phyloP scores from a whole-genome alignment of 2,329 filamentous ascomycete species.

The Calcarisporium arbuscula region DNA sequence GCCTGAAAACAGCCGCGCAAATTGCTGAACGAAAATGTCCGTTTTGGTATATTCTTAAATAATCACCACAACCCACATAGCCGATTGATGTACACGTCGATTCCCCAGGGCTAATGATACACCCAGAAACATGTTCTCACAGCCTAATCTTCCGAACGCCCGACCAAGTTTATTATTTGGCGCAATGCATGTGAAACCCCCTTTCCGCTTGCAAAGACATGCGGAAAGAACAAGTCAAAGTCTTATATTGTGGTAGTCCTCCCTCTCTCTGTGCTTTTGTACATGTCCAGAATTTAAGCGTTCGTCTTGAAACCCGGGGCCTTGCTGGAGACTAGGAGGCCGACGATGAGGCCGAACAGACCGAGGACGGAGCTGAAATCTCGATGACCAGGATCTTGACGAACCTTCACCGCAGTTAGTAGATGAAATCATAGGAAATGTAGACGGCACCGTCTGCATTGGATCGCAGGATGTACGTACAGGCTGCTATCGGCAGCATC shows the following conservation, averaged over 20 bases:
- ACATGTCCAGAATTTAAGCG: too few relatives aligned
- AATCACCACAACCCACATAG: conserved; percentile 19
- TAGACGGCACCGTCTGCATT: too few relatives aligned
- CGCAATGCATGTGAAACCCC: conserved; percentile 30
- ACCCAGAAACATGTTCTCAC: conserved; percentile 24
- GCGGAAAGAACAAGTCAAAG: too few relatives aligned
- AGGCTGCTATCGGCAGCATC: conserved; percentile 89
- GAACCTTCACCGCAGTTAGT: conserved; percentile 54
- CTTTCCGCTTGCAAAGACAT: too few relatives aligned
- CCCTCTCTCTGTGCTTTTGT: too few relatives aligned
- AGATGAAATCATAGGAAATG: too few relatives aligned
- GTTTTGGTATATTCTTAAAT: conserved; percentile 17
- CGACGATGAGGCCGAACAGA: conserved; percentile 92
- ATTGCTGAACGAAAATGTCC: too few relatives aligned
- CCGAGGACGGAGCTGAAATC: conserved; percentile 98
- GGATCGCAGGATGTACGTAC: conserved; percentile 49
- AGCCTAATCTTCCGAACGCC: conserved; percentile 34
- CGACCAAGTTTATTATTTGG: conserved; percentile 30
- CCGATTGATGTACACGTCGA: conserved; percentile 27
- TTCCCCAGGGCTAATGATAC: conserved; percentile 27
- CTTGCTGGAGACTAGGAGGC: conserved; percentile 80
- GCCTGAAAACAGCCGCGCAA: too few relatives aligned
- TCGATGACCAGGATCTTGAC: conserved; percentile 99
- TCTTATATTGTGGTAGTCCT: too few relatives aligned
- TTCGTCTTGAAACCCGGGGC: too few relatives aligned